Percentiles rank a stretch among this genome's conserved stretches.
Evolutionary conservation across 1,284 basidiomycete genomes (phyloP).

Genomic region (Marasmius sp.): DNA sequence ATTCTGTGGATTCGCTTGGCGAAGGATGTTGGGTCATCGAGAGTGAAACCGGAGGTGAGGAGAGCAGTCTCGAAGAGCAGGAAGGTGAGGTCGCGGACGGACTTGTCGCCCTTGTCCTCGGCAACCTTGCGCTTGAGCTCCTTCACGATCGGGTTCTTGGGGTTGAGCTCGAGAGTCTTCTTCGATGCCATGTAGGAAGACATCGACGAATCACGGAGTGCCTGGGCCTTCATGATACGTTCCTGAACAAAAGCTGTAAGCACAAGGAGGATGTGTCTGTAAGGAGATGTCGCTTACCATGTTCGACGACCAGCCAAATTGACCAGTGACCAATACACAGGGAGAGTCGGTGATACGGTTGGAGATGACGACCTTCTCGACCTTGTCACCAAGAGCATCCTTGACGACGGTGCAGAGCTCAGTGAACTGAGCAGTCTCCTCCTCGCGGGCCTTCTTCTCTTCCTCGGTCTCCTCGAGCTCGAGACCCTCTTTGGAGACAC

Average conservation of each 20-base stretch:
- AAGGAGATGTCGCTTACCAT: conserved; percentile 59
- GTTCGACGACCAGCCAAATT: conserved; percentile 99
- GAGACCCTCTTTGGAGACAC: conserved; percentile 98
- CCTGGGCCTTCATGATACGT: conserved; percentile 99
- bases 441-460: conserved; percentile 92
- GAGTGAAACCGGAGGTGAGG: conserved; percentile 91
- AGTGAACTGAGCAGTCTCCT: conserved; percentile 82
- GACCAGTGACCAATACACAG: conserved; percentile 96
- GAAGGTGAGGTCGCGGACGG: conserved; percentile 94
- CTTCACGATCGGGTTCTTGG: conserved; percentile 91
- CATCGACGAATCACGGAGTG: conserved; percentile 98
- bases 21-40: conserved; percentile 94
- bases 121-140: conserved; percentile 94
- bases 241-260: conserved; percentile 49
- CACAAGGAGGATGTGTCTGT: neutral
- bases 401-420: conserved; percentile 95
- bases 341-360: conserved; percentile 98
- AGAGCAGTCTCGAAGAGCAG: conserved; percentile 97
- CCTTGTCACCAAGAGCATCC: conserved; percentile 98
- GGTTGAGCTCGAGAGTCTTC: conserved; percentile 99
- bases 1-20: conserved; percentile 97
- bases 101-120: conserved; percentile 98
- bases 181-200: conserved; percentile 99
- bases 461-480: conserved; percentile 99
- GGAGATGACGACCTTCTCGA: conserved; percentile 98